Conservation (phyloP, 2,329 filamentous ascomycete species). For the Trichoderma aggressivum region DNA sequence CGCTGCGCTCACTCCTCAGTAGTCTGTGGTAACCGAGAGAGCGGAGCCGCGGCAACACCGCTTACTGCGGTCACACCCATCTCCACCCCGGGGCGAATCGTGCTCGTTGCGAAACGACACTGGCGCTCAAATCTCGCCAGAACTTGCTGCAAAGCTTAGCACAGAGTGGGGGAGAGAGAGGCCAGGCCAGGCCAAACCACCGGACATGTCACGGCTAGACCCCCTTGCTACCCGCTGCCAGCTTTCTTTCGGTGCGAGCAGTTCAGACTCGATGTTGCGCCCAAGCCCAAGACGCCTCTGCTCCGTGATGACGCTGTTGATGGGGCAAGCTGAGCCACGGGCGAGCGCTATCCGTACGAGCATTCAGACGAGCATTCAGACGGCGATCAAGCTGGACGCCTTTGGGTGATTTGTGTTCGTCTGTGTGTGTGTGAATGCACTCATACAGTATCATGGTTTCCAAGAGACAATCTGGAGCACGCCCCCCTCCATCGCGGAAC, state of each 20-base stretch:
- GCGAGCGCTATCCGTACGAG: not conserved
- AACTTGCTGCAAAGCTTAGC: slow-evolving; percentile 4
- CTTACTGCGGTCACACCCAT: slow-evolving; percentile 26
- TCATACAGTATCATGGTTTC: not conserved
- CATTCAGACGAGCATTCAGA: not conserved
- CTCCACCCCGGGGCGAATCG: slow-evolving; percentile 11
- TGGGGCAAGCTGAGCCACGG: slow-evolving; percentile 5
- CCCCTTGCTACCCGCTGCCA: slow-evolving; percentile 15
- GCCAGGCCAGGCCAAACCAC: not conserved
- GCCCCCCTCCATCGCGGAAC: not conserved
- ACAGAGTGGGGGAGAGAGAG: not conserved
- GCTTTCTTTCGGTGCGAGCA: not conserved
- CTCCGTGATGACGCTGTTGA: slow-evolving; percentile 1
- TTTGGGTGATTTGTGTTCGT: not conserved
- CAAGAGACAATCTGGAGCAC: not conserved
- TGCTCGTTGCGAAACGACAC: not conserved
- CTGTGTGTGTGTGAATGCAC: not conserved
- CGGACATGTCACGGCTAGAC: slow-evolving; percentile 11
- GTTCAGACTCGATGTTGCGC: slow-evolving; percentile 9
- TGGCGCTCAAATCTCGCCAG: not conserved
- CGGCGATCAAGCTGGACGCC: not conserved
- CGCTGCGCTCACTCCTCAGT: slow-evolving; percentile 9
- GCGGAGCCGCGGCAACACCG: slow-evolving; percentile 25
- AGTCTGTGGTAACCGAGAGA: slow-evolving; percentile 11
- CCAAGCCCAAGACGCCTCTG: not conserved